Conservation (phyloP, 805 yeast genomes). For the Candida methanosorbosa region DNA sequence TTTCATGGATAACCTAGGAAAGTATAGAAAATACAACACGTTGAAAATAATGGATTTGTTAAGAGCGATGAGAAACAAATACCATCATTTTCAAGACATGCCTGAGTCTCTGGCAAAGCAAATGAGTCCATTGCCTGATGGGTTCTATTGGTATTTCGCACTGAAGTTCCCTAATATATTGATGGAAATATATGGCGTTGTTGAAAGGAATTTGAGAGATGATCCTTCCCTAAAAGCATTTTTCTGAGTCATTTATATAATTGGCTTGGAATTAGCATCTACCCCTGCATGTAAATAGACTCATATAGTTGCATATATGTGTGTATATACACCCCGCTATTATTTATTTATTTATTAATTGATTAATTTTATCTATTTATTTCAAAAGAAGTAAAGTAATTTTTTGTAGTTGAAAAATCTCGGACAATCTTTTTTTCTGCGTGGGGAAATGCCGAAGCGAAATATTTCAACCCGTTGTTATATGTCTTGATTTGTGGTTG, state of each 20-base stretch:
- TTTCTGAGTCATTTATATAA: constrained; percentile 16
- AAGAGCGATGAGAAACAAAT: constrained; percentile 85
- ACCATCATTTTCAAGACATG: constrained; percentile 89
- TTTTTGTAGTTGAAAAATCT: too few relatives aligned
- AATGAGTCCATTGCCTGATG: constrained; percentile 78
- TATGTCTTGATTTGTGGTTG: too few relatives aligned
- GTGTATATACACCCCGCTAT: too few relatives aligned
- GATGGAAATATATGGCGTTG: constrained; percentile 63
- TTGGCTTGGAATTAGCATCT: background rate
- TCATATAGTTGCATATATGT: too few relatives aligned
- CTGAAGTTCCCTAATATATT: constrained; percentile 68
- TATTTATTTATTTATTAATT: too few relatives aligned
- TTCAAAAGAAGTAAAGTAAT: too few relatives aligned
- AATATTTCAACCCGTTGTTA: too few relatives aligned
- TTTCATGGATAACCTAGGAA: constrained; percentile 78
- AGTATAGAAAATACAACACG: constrained; percentile 80
- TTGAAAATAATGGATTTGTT: constrained; percentile 75
- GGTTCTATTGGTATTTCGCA: constrained; percentile 73
- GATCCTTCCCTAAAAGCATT: constrained; percentile 52
- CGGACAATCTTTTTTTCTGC: too few relatives aligned
- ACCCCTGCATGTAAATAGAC: too few relatives aligned
- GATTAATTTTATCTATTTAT: too few relatives aligned
- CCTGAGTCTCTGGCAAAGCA: constrained; percentile 54
- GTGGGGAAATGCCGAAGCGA: too few relatives aligned
- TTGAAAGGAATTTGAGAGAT: constrained; percentile 44